A percentile compares a stretch with the other conserved stretches of the same genome.
phyloP scores from a whole-genome alignment of 2,329 filamentous ascomycete genomes.

The Paracorniculantispora psalliotae region DNA sequence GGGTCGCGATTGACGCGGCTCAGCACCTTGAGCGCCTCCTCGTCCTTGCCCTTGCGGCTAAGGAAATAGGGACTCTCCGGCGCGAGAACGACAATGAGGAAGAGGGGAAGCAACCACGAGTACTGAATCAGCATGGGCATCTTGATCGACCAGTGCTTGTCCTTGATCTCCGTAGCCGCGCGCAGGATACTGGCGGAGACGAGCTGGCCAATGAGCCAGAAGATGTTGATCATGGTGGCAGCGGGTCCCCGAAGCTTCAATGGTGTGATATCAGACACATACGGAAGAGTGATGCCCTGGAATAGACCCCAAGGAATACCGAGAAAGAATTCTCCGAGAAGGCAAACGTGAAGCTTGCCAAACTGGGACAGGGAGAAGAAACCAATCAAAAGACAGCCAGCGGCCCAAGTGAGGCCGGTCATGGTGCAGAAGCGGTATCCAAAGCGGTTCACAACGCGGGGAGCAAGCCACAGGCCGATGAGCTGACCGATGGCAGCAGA shows the following conservation, averaged over 20 bases:
- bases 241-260: slow-evolving; percentile 33
- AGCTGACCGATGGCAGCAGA: slow-evolving; percentile 15
- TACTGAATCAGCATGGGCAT: slow-evolving; percentile 37
- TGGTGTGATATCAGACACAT: slow-evolving; percentile 31
- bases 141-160: slow-evolving; percentile 30
- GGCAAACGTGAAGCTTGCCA: slow-evolving; percentile 18
- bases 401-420: slow-evolving; percentile 3
- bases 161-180: slow-evolving; percentile 22
- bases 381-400: slow-evolving; percentile 5
- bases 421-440: slow-evolving; percentile 15
- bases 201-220: slow-evolving; percentile 36
- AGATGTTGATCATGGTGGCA: slow-evolving; percentile 35
- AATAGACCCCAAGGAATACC: slow-evolving; percentile 32
- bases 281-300: slow-evolving; percentile 31
- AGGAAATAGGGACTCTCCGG: slow-evolving; percentile 38
- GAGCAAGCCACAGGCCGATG: slow-evolving; percentile 16
- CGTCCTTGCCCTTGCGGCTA: slow-evolving; percentile 26
- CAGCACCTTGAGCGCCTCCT: slow-evolving; percentile 26
- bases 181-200: slow-evolving; percentile 29
- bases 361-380: not conserved
- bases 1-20: slow-evolving; percentile 23
- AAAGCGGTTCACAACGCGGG: slow-evolving; percentile 11
- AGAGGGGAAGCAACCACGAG: slow-evolving; percentile 30
- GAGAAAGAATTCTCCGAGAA: slow-evolving; percentile 30
- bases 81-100: slow-evolving; percentile 28